phyloP scores from a whole-genome alignment of 2,329 filamentous ascomycete genomes.

The Cercospora zeae-maydis region DNA sequence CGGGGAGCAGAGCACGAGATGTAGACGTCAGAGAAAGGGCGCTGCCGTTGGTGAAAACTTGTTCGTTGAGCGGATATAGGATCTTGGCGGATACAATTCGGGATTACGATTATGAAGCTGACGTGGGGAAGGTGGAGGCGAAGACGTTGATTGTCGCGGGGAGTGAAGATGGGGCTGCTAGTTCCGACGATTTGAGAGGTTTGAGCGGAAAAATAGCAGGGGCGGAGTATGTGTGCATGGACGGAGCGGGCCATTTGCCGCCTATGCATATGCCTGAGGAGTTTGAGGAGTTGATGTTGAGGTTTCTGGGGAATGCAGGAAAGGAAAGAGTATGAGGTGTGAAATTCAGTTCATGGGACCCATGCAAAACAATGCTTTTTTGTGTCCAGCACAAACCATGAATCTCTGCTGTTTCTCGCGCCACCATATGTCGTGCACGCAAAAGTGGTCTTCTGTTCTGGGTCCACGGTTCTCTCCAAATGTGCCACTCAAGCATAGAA shows the following conservation, averaged over 20 bases:
- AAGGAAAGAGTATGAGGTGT: background rate
- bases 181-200: constrained; percentile 22
- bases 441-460: too few relatives aligned
- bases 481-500: too few relatives aligned
- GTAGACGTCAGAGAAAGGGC: constrained; percentile 20
- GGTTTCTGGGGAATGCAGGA: constrained; percentile 16
- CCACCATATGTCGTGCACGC: background rate
- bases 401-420: background rate
- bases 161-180: constrained; percentile 26
- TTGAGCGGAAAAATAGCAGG: constrained; percentile 21
- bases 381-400: background rate
- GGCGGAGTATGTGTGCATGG: constrained; percentile 25
- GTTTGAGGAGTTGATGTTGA: constrained; percentile 27
- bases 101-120: constrained; percentile 28
- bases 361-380: background rate
- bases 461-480: too few relatives aligned
- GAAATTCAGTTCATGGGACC: background rate
- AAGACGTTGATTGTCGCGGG: constrained; percentile 27
- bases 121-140: constrained; percentile 16
- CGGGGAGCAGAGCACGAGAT: constrained; percentile 21
- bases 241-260: constrained; percentile 31
- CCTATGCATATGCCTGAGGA: constrained; percentile 30
- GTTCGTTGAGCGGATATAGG: constrained; percentile 28
- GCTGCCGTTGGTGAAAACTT: constrained; percentile 25
- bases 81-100: constrained; percentile 30